Base-by-base conservation (phyloP, 495 filamentous ascomycete species). In the Patellaria atrata region DNA sequence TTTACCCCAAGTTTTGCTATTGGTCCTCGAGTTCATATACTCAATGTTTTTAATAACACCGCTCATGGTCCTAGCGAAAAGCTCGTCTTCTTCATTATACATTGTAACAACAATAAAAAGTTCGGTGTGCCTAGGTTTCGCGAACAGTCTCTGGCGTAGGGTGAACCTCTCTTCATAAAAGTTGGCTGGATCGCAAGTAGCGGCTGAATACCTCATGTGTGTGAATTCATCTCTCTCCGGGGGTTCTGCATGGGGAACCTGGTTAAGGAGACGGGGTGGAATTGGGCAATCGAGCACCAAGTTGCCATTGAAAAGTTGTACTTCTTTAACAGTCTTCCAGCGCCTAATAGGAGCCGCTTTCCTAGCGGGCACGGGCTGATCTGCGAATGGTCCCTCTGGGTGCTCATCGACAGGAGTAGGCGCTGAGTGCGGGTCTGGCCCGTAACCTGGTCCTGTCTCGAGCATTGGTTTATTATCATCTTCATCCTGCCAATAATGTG, bases 271-370 rank as follows among this genome's bases (percentile, higher is more conserved):
- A 51, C 75, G 77, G 4, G 91, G 84, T 0, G 91, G 87, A 41
- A 99, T 79, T 0, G 91, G 91, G 53, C 91, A 99, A 59, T 99
- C 91, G 2, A 96, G 73, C 18, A 99, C 89, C 46, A 99, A 70
- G 57, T 99, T 96, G 27, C 91, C 91, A 44, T 89, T 79, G 67
- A 92, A 96, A 24, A 99, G 59, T 46, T 91, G 82, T 18, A 96
- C 86, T 65, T 94, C 85, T 56, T 96, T 99, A 13, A 96, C 87
- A 3, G 91, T 96, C 64, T 96, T 96, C 83, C 83, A 94, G 53
- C 91, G 72, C 51, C 79, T 75, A 46, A 96, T 75, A 8, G 73
- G 61, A n/a, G 63, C 72, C n/a, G 73, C 69, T 26, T 65, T 71
- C 4, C 71, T 70, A 1, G 70, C 69, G 15, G 65, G 67, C 21